Percentiles rank a stretch among this genome's conserved stretches.
Conservation (phyloP, 2,329 filamentous ascomycete species). For the Penicillium sp. region DNA sequence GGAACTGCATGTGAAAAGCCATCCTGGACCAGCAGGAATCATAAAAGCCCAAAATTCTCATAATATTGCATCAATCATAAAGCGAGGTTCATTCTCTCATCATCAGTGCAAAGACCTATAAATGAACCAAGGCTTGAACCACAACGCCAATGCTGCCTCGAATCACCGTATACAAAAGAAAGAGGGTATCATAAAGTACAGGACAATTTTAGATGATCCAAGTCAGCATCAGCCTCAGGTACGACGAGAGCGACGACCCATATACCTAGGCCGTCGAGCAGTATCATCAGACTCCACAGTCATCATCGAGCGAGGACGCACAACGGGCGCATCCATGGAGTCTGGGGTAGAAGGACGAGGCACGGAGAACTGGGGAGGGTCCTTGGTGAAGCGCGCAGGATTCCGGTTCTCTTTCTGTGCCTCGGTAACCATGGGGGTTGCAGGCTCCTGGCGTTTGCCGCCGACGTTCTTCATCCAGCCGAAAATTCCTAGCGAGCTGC, state of each 20-base stretch:
- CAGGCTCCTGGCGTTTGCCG: conserved; percentile 21
- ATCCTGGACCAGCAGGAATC: conserved; percentile 1
- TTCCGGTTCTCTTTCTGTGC: conserved; percentile 14
- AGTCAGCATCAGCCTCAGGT: conserved; percentile 11
- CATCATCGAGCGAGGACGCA: conserved; percentile 12
- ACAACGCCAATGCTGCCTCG: neutral
- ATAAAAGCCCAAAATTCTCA: neutral
- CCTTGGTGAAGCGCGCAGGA: conserved; percentile 15
- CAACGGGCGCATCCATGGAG: conserved; percentile 11
- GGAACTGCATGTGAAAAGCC: neutral
- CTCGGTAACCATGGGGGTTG: conserved; percentile 3
- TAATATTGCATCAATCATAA: neutral
- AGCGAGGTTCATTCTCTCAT: neutral
- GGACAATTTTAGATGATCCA: neutral
- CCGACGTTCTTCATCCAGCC: conserved; percentile 40
- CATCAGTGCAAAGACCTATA: neutral
- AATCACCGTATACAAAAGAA: conserved; percentile 1
- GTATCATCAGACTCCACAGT: conserved; percentile 12
- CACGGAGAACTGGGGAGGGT: conserved; percentile 5
- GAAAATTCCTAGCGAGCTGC: conserved; percentile 36
- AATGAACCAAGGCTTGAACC: neutral
- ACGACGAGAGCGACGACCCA: conserved; percentile 29
- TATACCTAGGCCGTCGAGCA: conserved; percentile 29
- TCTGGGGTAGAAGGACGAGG: conserved; percentile 13
- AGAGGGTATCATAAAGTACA: conserved; percentile 1